A percentile compares a stretch with the other conserved stretches of the same genome.
phyloP scores from a whole-genome alignment of 805 yeast species.

The Schizosaccharomyces cryophilus region DNA sequence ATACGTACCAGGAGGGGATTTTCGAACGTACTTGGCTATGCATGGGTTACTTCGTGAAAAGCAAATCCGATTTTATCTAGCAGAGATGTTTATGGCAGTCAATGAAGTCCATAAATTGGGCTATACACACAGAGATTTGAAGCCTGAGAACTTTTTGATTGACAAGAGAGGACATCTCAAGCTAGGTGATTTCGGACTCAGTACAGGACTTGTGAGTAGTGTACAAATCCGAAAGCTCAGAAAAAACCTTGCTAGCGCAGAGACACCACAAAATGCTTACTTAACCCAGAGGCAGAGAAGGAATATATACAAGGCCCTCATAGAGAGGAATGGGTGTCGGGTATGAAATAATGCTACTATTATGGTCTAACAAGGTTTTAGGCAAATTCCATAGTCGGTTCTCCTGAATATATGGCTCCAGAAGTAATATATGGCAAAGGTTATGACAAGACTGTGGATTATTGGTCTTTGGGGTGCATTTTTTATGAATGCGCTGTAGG shows the following conservation, averaged over 20 bases:
- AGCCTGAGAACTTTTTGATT: conserved; percentile 80
- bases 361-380: conserved; percentile 18
- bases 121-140: conserved; percentile 85
- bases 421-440: conserved; percentile 85
- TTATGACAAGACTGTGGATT: conserved; percentile 89
- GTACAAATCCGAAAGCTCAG: conserved; percentile 87
- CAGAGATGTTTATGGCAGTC: conserved; percentile 89
- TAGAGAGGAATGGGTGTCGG: neutral
- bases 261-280: conserved; percentile 40
- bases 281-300: neutral
- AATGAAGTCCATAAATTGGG: conserved; percentile 85
- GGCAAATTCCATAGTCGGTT: conserved; percentile 92
- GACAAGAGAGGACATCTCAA: conserved; percentile 81
- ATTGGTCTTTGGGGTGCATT: conserved; percentile 97
- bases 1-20: conserved; percentile 96
- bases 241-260: conserved; percentile 24
- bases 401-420: conserved; percentile 96
- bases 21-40: conserved; percentile 74
- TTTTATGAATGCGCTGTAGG: conserved; percentile 88
- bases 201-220: conserved; percentile 82
- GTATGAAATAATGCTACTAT: neutral
- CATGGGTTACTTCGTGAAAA: conserved; percentile 83
- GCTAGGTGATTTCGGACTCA: conserved; percentile 85
- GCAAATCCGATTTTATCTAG: conserved; percentile 80
- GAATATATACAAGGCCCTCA: neutral